Evolutionary conservation across 257 asterid genomes (phyloP), one percentile per base, ranked within the genome.

Genomic region (Penstemon davidsonii): DNA sequence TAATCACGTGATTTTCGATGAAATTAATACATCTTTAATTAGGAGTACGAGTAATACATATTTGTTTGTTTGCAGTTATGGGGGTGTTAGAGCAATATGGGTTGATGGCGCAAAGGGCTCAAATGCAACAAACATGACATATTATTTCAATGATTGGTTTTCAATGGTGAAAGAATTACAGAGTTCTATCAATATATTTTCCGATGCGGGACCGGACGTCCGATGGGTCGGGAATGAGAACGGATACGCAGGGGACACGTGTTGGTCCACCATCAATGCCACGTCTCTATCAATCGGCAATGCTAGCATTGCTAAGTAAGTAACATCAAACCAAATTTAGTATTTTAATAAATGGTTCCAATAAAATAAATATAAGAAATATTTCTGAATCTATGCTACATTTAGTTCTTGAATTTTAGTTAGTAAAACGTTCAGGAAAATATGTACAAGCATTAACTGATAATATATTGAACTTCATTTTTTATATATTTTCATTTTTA

Each of bases 51-150:
- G 33, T 25, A 25, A 2, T 25, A 25, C 33, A 25, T 25, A 25
- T 25, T 25, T 25, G 13, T 12, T 53, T 69, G 63, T 33, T 63
- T 33, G 45, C 60, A 91, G 96, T 55, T 93, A 93, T 73, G 97
- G 97, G 57, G 79, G 76, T 68, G 82, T 93, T 37, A 78, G 75
- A 64, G 99, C 90, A 75, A 79, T 93, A 81, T 93, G 99, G 99
- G 90, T 93, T 50, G 99, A 90, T 68, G 99, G 99, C 60, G 99
- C 99, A 9, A 93, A 93, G 74, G 99, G 99, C 7, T 4, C 80
- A 7, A 87, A 88, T 64, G 84, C 88, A n/a, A 73, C 87, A 62
- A 90, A 93, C 85, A 90, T 93, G 96, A 84, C 92, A 0, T 93
- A 93, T 62, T 79, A 82, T 73, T 93, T 90, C 78, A 73, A 62